Evolutionary conservation across 1,284 basidiomycete genomes (phyloP).

Genomic region (Moesziomyces sp.): DNA sequence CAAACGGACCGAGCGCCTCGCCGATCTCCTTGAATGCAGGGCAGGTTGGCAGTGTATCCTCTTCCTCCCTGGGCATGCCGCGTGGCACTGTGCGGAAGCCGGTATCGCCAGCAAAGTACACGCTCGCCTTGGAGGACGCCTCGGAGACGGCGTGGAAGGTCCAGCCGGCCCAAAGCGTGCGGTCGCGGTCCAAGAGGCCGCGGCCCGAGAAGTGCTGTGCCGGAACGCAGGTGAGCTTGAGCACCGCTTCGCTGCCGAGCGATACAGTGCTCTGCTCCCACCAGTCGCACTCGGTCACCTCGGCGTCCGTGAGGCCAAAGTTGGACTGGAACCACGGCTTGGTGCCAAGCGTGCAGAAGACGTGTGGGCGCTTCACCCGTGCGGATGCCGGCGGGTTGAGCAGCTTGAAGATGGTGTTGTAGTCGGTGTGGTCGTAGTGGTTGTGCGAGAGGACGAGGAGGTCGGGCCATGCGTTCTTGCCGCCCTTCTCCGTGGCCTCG

Average conservation of each 20-base stretch:
- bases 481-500: conserved; percentile 15
- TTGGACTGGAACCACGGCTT: conserved; percentile 49
- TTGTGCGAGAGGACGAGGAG: conserved; percentile 55
- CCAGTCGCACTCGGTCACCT: conserved; percentile 60
- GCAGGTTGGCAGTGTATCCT: conserved; percentile 46
- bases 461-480: conserved; percentile 51
- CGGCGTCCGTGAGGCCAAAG: conserved; percentile 28
- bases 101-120: conserved; percentile 59
- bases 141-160: conserved; percentile 33
- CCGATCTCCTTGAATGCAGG: conserved; percentile 61
- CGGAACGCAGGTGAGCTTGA: conserved; percentile 52
- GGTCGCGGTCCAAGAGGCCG: conserved; percentile 34
- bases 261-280: conserved; percentile 47
- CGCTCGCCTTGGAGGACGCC: conserved; percentile 23
- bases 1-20: conserved; percentile 55
- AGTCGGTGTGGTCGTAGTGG: conserved; percentile 61
- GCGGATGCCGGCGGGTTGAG: conserved; percentile 17
- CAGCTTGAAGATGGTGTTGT: conserved; percentile 46
- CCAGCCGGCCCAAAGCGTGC: conserved; percentile 58
- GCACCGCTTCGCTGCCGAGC: conserved; percentile 7
- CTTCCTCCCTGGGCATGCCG: conserved; percentile 39
- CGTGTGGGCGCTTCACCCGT: conserved; percentile 36
- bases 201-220: conserved; percentile 57
- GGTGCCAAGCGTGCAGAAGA: conserved; percentile 55
- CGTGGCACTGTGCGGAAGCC: conserved; percentile 48